These are phyloP conservation scores for Gossypium armourianum DNA, from an alignment of 441 rosid species.

Conservation along the genomic window DNA sequence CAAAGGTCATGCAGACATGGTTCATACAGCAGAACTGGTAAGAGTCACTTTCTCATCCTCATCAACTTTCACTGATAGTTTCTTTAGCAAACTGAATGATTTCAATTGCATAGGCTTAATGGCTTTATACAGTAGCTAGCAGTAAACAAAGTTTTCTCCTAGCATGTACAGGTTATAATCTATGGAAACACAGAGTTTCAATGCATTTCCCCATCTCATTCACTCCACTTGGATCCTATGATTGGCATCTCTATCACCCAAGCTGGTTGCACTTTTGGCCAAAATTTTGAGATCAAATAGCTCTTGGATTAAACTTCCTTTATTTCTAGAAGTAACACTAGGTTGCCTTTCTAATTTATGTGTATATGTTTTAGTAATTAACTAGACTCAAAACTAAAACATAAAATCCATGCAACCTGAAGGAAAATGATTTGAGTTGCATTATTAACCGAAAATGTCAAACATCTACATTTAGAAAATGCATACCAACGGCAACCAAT, in stretches of 20 bases:
- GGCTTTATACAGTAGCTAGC: neutral
- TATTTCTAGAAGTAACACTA: neutral
- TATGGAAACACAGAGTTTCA: neutral
- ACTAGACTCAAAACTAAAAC: neutral
- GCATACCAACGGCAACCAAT: constrained; percentile 1
- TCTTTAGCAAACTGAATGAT: neutral
- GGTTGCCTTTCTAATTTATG: neutral
- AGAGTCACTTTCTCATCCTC: constrained; percentile 13
- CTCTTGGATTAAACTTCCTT: neutral
- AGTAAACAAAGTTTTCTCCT: neutral
- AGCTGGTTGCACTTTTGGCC: neutral
- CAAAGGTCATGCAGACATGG: constrained; percentile 80
- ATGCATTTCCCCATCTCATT: neutral
- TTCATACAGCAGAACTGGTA: constrained; percentile 85
- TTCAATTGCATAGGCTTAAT: neutral
- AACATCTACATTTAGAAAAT: neutral
- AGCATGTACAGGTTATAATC: neutral
- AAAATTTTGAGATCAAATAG: neutral
- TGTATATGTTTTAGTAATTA: neutral
- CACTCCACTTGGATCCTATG: neutral
- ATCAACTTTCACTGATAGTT: neutral
- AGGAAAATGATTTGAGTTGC: neutral
- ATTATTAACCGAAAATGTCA: neutral
- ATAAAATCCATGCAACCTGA: constrained; percentile 5
- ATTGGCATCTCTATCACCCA: neutral